These are phyloP conservation scores for Penicillium sp. DNA, from an alignment of 2,329 filamentous ascomycete genomes.

Conservation along the genomic window DNA sequence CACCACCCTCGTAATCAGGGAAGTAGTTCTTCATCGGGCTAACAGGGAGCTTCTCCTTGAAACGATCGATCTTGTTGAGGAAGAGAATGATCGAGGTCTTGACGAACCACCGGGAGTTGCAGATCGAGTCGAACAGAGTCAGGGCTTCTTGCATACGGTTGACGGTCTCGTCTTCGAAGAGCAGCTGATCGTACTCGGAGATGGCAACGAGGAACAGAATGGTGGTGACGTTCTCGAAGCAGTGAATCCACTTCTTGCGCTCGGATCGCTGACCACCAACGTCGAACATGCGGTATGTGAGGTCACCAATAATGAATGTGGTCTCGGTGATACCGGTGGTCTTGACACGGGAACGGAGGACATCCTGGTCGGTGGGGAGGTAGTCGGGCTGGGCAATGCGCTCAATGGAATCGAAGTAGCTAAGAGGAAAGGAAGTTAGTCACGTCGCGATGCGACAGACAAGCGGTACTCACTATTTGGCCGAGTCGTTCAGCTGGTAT, in stretches of 20 bases:
- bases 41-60: constrained; percentile 71
- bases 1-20: constrained; percentile 79
- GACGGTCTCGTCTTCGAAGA: constrained; percentile 94
- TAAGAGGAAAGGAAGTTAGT: constrained; percentile 45
- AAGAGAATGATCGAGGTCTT: constrained; percentile 71
- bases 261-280: constrained; percentile 94
- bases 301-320: constrained; percentile 88
- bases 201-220: constrained; percentile 97
- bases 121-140: constrained; percentile 69
- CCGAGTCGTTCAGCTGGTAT: constrained; percentile 95
- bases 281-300: constrained; percentile 97
- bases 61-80: constrained; percentile 72
- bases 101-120: constrained; percentile 70
- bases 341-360: constrained; percentile 93
- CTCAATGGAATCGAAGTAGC: constrained; percentile 94
- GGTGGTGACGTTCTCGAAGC: constrained; percentile 96
- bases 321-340: constrained; percentile 97
- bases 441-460: neutral
- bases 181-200: constrained; percentile 91
- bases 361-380: constrained; percentile 92
- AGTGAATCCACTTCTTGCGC: constrained; percentile 99
- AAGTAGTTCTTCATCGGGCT: constrained; percentile 75
- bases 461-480: constrained; percentile 74
- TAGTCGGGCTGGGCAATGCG: constrained; percentile 89
- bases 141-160: constrained; percentile 73